These are phyloP conservation scores for Neoarthrinium moseri DNA, from an alignment of 2,329 filamentous ascomycete genomes.

Conservation along the genomic window DNA sequence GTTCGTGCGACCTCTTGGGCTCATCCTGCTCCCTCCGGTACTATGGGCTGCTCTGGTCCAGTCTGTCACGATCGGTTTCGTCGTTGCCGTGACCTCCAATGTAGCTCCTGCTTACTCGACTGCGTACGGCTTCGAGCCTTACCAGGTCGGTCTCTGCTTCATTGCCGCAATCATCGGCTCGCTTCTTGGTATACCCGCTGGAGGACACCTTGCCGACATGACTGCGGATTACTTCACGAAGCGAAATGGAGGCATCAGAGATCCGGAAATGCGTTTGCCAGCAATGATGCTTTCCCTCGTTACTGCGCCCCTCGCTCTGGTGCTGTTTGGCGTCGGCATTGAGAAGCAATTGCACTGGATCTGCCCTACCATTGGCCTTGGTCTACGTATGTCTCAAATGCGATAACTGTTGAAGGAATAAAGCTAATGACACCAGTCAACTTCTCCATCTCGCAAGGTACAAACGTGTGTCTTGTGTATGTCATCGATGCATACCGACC, in stretches of 20 bases:
- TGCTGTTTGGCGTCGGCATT: constrained; percentile 48
- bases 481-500: constrained; percentile 58
- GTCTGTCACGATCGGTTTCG: constrained; percentile 54
- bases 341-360: constrained; percentile 51
- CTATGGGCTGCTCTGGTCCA: constrained; percentile 55
- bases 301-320: constrained; percentile 43
- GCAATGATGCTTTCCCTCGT: constrained; percentile 50
- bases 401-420: neutral
- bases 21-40: constrained; percentile 50
- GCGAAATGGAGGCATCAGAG: constrained; percentile 53
- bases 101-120: constrained; percentile 40
- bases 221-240: constrained; percentile 47
- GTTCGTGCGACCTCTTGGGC: constrained; percentile 45
- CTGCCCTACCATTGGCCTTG: constrained; percentile 52
- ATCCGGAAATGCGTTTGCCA: constrained; percentile 60
- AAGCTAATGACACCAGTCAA: constrained; percentile 36
- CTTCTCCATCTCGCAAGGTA: constrained; percentile 55
- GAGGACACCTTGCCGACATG: constrained; percentile 46
- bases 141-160: constrained; percentile 51
- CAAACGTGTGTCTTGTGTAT: constrained; percentile 56
- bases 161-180: constrained; percentile 46
- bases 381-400: constrained; percentile 39
- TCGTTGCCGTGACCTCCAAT: constrained; percentile 55
- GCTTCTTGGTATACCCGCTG: constrained; percentile 46
- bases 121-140: constrained; percentile 43